A percentile compares a stretch with the other conserved stretches of the same genome.
Evolutionary conservation across 106 monocot genomes (phyloP).

Genomic region (Triglochin maritima): DNA sequence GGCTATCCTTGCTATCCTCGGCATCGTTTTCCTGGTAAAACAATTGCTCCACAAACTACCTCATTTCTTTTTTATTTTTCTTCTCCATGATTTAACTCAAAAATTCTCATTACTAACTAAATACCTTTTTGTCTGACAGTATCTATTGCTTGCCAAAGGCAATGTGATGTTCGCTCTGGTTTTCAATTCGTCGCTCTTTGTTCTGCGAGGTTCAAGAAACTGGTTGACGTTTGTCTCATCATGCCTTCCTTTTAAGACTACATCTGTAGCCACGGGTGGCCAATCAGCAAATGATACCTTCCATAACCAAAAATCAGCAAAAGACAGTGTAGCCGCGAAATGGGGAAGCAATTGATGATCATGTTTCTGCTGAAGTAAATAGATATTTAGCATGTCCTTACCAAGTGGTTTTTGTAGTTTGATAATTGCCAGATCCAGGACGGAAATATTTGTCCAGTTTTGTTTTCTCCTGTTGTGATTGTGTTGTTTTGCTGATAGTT

Average conservation of each 20-base stretch:
- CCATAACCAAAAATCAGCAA: constrained; percentile 35
- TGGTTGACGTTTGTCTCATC: constrained; percentile 19
- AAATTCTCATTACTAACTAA: too few relatives aligned
- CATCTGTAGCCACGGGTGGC: neutral
- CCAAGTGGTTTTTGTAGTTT: too few relatives aligned
- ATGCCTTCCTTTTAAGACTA: constrained; percentile 1
- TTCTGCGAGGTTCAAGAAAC: constrained; percentile 42
- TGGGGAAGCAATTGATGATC: constrained; percentile 52
- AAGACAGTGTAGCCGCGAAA: constrained; percentile 62
- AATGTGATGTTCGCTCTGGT: constrained; percentile 56
- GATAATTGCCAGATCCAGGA: too few relatives aligned
- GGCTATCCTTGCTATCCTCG: constrained; percentile 40
- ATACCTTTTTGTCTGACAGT: constrained; percentile 23
- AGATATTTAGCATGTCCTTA: too few relatives aligned
- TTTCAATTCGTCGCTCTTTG: constrained; percentile 55
- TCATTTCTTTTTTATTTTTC: neutral
- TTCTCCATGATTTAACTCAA: too few relatives aligned
- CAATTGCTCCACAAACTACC: neutral
- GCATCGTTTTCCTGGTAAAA: constrained; percentile 48
- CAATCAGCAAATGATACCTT: constrained; percentile 1
- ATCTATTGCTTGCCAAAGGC: constrained; percentile 63
- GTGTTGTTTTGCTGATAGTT: too few relatives aligned
- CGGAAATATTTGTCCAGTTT: too few relatives aligned
- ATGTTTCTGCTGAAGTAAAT: neutral
- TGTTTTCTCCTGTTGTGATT: too few relatives aligned